Conservation (phyloP, 1,284 basidiomycete species). For the Meira nashicola region DNA sequence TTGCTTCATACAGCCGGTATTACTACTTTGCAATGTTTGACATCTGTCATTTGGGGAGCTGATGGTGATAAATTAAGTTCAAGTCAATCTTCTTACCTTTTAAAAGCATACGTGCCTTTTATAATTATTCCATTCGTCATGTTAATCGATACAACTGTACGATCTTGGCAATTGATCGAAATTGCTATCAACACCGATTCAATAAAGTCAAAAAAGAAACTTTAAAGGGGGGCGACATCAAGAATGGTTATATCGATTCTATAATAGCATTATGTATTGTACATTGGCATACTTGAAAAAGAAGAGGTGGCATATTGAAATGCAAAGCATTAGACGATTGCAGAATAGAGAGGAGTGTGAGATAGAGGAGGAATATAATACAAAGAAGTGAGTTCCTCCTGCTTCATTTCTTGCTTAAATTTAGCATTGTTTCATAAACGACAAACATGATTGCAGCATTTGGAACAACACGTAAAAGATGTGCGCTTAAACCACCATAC, state of each 20-base stretch:
- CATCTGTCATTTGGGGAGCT: conserved; percentile 4
- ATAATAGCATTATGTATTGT: too few species aligned
- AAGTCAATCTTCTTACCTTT: neutral
- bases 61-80: neutral
- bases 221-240: too few species aligned
- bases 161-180: neutral
- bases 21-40: conserved; percentile 6
- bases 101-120: conserved; percentile 11
- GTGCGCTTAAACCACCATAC: conserved; percentile 89
- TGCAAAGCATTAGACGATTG: too few species aligned
- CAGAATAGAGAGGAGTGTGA: too few species aligned
- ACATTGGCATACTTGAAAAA: too few species aligned
- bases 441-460: conserved; percentile 95
- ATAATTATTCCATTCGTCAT: conserved; percentile 11
- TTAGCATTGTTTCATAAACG: conserved; percentile 54
- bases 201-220: neutral
- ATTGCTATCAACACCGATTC: neutral
- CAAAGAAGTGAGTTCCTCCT: neutral
- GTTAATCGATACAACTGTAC: conserved; percentile 11
- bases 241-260: too few species aligned
- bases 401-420: conserved; percentile 23
- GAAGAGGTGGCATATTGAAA: too few species aligned
- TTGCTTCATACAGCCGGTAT: neutral
- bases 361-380: neutral
- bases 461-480: conserved; percentile 91